Evolutionary conservation across 2,329 filamentous ascomycete genomes (phyloP).

Genomic region (Fusarium acutatum): DNA sequence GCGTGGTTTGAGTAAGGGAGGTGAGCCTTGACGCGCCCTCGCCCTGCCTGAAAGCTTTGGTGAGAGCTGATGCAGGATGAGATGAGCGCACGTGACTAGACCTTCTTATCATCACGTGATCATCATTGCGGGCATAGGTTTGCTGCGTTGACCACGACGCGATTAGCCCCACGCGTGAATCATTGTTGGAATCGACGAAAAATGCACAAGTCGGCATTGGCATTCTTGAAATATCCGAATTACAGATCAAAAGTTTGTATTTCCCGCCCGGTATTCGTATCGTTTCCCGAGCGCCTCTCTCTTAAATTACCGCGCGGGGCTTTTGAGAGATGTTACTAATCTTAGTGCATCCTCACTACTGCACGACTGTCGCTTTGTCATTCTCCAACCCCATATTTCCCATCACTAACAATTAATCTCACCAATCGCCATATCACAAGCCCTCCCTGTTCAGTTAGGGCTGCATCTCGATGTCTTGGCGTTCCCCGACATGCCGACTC

Average conservation of each 20-base stretch:
- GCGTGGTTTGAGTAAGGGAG: not conserved
- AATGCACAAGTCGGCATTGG: not conserved
- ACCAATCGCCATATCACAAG: not conserved
- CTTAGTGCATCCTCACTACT: not conserved
- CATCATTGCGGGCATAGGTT: accelerated
- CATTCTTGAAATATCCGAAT: not conserved
- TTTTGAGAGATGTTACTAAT: not conserved
- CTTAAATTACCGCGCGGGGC: not conserved
- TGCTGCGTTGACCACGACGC: too few relatives aligned
- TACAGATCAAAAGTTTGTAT: not conserved
- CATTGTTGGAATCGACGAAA: not conserved
- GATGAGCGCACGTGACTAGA: not conserved
- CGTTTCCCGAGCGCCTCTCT: slow-evolving; percentile 4
- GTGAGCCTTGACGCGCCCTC: slow-evolving; percentile 11
- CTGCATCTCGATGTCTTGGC: slow-evolving; percentile 33
- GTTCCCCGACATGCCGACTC: slow-evolving; percentile 30
- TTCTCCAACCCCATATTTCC: not conserved
- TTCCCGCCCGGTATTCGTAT: not conserved
- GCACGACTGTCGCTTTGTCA: slow-evolving; percentile 22
- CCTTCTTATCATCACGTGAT: not conserved
- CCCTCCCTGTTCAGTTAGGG: not conserved
- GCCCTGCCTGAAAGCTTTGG: slow-evolving; percentile 2
- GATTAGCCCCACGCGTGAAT: not conserved
- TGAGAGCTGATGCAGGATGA: not conserved
- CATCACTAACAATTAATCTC: not conserved